phyloP scores from a whole-genome alignment of 805 yeast species.

The Yueomyces sinensis region DNA sequence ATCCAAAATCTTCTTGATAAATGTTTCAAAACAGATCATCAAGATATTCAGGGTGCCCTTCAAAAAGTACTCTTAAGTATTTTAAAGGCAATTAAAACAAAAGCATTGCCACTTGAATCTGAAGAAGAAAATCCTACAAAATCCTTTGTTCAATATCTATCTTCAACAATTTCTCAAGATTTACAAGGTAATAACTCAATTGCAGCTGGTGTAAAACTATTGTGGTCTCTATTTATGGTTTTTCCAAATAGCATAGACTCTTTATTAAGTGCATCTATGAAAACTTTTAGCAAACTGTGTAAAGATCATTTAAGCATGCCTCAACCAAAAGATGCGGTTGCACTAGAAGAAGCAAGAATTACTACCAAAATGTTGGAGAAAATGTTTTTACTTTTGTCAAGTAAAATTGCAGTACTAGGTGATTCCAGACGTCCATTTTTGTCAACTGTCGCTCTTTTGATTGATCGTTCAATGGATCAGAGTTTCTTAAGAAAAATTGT shows the following conservation, averaged over 20 bases:
- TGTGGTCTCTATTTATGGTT: constrained; percentile 69
- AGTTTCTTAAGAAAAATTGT: constrained; percentile 63
- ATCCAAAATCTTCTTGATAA: constrained; percentile 68
- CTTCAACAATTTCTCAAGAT: constrained; percentile 67
- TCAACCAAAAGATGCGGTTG: constrained; percentile 28
- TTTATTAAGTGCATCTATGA: constrained; percentile 62
- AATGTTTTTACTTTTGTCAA: constrained; percentile 61
- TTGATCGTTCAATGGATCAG: constrained; percentile 77
- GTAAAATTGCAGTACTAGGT: constrained; percentile 75
- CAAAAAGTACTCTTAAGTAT: constrained; percentile 64
- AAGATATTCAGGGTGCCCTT: constrained; percentile 74
- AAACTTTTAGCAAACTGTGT: constrained; percentile 78
- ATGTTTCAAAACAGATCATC: constrained; percentile 69
- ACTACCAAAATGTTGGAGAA: constrained; percentile 66
- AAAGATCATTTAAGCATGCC: constrained; percentile 67
- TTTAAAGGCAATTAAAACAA: constrained; percentile 47
- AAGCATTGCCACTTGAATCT: constrained; percentile 32
- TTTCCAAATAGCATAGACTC: constrained; percentile 66
- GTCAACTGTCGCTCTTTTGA: constrained; percentile 73
- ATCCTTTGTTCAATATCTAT: constrained; percentile 45
- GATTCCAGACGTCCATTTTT: constrained; percentile 87
- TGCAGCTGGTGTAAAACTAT: constrained; percentile 75
- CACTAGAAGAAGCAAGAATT: constrained; percentile 63
- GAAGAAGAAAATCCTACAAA: constrained; percentile 50
- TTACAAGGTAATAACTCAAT: constrained; percentile 57